Evolutionary conservation across 805 yeast genomes (phyloP).

Genomic region (Candida qinlingensis): DNA sequence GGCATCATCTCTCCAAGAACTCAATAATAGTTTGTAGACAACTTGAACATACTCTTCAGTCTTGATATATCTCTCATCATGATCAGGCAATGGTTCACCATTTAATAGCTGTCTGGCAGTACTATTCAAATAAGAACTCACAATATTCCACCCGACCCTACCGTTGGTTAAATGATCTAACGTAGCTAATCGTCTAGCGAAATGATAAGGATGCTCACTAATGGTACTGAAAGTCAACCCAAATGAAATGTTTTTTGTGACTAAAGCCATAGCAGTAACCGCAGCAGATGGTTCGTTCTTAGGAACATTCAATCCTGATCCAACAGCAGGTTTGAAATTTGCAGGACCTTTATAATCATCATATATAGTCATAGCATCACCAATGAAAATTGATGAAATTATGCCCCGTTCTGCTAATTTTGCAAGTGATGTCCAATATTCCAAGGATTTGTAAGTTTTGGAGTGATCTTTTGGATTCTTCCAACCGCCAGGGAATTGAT

Average conservation of each 20-base stretch:
- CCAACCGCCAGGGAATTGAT: slow-evolving; percentile 1
- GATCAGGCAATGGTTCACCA: slow-evolving; percentile 30
- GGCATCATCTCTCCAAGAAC: slow-evolving; percentile 36
- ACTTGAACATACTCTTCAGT: slow-evolving; percentile 36
- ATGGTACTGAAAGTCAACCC: slow-evolving; percentile 36
- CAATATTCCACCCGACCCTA: slow-evolving; percentile 39
- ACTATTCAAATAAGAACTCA: slow-evolving; percentile 33
- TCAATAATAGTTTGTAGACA: slow-evolving; percentile 31
- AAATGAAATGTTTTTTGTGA: slow-evolving; percentile 30
- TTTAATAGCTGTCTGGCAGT: slow-evolving; percentile 32
- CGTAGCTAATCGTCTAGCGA: slow-evolving; percentile 35
- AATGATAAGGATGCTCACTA: slow-evolving; percentile 35
- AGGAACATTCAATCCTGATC: slow-evolving; percentile 28
- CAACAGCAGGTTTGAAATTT: slow-evolving; percentile 33
- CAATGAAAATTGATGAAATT: slow-evolving; percentile 2
- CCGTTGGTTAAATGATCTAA: slow-evolving; percentile 37
- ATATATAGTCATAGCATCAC: slow-evolving; percentile 16
- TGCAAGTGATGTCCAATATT: slow-evolving; percentile 1
- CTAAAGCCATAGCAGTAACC: slow-evolving; percentile 35
- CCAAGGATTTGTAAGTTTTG: slow-evolving; percentile 16
- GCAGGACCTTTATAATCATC: slow-evolving; percentile 35
- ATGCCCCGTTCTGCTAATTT: slow-evolving; percentile 2
- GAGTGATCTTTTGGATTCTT: slow-evolving; percentile 9
- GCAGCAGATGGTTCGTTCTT: slow-evolving; percentile 33
- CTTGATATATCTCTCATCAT: slow-evolving; percentile 32